Evolutionary conservation across 179 eudicot species (phyloP), one percentile per base, ranked within the genome.

Genomic region (Corrigiola litoralis): DNA sequence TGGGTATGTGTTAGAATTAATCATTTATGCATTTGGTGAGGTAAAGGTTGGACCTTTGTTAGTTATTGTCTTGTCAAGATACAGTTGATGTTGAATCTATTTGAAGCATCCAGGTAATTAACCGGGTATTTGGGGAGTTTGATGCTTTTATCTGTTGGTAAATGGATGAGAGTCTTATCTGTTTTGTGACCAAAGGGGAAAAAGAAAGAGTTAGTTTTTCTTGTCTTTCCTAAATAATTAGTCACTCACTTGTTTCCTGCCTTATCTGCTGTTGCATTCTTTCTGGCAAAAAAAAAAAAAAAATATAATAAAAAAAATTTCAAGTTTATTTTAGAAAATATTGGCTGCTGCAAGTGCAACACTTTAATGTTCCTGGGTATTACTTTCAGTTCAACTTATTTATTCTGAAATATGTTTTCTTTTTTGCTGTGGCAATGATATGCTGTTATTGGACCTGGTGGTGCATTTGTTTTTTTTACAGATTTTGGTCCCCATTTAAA

Each of bases 361-460:
- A 6, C 63, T 32, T 72, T 42, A 79, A 69, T 74, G 63, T 67
- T 52, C 17, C 69, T 68, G 71, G 10, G 58, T 46, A 53, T 50
- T 50, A 41, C 20, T 56, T 40, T 45, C 71, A 67, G 50, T 41
- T 54, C 13, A 14, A 33, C 2, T 45, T 23, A 36, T 47, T 18
- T 56, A 13, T 0, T 59, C 42, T 65, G 49, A 4, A 9, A 32
- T 13, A 32, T 66, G 13, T 58, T 60, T 53, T 9, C 33, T 37
- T 59, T 52, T 72, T 51, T 33, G 55, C 65, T 32, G 38, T 62
- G 62, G 46, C 49, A 63, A 46, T 46, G 50, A 46, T 63, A 36
- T 37, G 42, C 24, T 66, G 58, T 24, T 24, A 48, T 44, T 62
- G 47, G 36, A 34, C 41, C 41, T 52, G 29, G 55, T 55, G 27